Conservation (phyloP, 257 asterid genomes). For the Solanum lignicaule region DNA sequence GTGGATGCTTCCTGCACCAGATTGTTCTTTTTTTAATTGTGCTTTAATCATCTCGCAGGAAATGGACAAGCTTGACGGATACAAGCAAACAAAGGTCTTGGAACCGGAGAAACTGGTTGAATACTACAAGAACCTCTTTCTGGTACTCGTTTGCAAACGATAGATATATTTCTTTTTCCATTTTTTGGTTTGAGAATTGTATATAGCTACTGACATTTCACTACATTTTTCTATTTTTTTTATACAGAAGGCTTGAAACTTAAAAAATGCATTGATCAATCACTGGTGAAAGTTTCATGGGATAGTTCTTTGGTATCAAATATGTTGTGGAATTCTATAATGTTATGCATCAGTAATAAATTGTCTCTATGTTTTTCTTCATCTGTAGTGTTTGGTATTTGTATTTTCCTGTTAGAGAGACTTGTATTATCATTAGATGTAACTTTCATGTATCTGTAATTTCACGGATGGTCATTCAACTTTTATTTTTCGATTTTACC, state of each 20-base stretch:
- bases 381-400: background rate
- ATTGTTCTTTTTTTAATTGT: background rate
- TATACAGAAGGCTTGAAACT: background rate
- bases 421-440: background rate
- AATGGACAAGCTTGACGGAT: slow-evolving; percentile 49
- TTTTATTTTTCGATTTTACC: no score
- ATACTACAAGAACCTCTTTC: slow-evolving; percentile 19
- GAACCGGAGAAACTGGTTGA: slow-evolving; percentile 17
- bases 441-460: background rate
- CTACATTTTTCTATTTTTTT: background rate
- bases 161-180: no score
- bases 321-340: background rate
- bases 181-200: background rate
- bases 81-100: slow-evolving; percentile 52
- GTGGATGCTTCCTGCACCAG: background rate
- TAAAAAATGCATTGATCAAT: background rate
- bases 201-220: background rate
- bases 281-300: background rate
- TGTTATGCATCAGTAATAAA: background rate
- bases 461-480: no score
- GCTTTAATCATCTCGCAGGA: slow-evolving; percentile 15
- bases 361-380: background rate
- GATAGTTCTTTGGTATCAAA: background rate
- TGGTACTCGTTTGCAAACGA: slow-evolving; percentile 4
- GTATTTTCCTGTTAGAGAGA: background rate